Base-by-base conservation (phyloP, 2,329 filamentous ascomycete genomes). In the Dothideomycetes sp. region DNA sequence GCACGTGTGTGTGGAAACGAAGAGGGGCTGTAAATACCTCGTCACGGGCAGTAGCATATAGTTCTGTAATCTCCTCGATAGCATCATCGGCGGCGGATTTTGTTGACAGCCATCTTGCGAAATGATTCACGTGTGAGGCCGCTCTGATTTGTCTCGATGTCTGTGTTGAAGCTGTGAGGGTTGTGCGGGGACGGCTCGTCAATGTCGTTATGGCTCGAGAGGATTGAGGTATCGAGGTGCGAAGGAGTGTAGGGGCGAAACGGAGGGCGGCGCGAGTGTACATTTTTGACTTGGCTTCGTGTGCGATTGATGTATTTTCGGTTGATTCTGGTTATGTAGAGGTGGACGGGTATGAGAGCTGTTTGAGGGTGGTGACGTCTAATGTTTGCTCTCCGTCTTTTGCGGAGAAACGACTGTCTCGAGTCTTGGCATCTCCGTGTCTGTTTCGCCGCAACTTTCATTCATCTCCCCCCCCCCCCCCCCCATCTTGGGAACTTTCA, bases 1-100 rank as follows among this genome's bases (percentile, higher is more conserved):
- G 25, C 8, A 4, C 11, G 8, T 8, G 6, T 8, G 27, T 15
- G 6, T 8, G 24, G 12, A 13, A 16, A 13, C 4, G 16, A 2
- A 11, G 13, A 11, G 18, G 8, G 2, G n/a, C n/a, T 15, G 12
- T 11, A n/a, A 10, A 22, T 27, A 48, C 46, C 44, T 61, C 59
- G 39, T 61, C 59, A 43, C 54, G 55, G 5, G 59, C 59, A n/a
- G 58, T 61, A 13, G 56, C 52, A 45, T 57, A 64, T 24, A 63
- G 51, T 43, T 64, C 62, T n/a, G 58, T 60, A 36, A 64, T 61
- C 30, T 63, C 59, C 28, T 64, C 62, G 41, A 64, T 62, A 31
- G 56, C 58, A 40, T 58, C 56, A 40, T 64, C 59, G 8, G 58
- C 60, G 4, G 46, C 28, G 4, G 52, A 53, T 41, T 58, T 59